Percentiles rank a stretch among this genome's conserved stretches.
Conservation (phyloP, 192 early-diverging fungal genomes). For the Gamsiella multidivaricata region DNA sequence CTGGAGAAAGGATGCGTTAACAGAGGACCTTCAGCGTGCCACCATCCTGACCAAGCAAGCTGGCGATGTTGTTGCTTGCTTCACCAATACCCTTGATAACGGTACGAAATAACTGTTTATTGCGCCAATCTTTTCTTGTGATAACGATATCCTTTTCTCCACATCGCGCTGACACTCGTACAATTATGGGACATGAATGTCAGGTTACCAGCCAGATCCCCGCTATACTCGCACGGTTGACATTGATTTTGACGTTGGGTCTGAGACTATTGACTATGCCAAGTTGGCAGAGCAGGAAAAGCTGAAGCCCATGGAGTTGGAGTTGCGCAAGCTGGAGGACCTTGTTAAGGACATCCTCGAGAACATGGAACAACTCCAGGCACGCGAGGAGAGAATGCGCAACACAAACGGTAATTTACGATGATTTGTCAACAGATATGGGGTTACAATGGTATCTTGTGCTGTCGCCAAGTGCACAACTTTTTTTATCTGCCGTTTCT, state of each 20-base stretch:
- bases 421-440: neutral
- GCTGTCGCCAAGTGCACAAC: neutral
- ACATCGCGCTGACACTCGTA: neutral
- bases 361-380: conserved; percentile 88
- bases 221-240: conserved; percentile 74
- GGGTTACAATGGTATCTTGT: neutral
- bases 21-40: conserved; percentile 70
- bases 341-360: conserved; percentile 80
- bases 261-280: conserved; percentile 82
- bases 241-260: conserved; percentile 86
- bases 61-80: conserved; percentile 87
- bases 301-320: conserved; percentile 89
- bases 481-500: too few species aligned
- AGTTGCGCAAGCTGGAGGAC: conserved; percentile 84
- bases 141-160: conserved; percentile 14
- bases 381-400: conserved; percentile 85
- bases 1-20: conserved; percentile 69
- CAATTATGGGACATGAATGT: neutral
- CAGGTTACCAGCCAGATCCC: conserved; percentile 62
- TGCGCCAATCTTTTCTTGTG: neutral
- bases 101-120: conserved; percentile 42
- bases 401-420: conserved; percentile 80
- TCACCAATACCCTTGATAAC: conserved; percentile 76
- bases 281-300: conserved; percentile 81
- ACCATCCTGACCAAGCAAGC: conserved; percentile 86